These are phyloP conservation scores for Ceratocystis colombiana DNA, from an alignment of 2,329 filamentous ascomycete species.

Conservation along the genomic window DNA sequence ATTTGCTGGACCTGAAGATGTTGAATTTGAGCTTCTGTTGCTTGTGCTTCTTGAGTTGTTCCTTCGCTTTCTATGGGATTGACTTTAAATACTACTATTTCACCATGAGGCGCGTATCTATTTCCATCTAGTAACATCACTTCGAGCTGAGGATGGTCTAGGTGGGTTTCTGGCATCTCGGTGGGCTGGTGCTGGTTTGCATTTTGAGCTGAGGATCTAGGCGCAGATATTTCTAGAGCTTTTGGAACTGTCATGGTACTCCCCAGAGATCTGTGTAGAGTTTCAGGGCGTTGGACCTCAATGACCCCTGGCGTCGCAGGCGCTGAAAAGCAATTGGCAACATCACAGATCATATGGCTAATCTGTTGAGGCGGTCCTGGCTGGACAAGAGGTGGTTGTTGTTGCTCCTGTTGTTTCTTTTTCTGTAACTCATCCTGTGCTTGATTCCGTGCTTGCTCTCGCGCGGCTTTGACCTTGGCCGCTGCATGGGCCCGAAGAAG, in stretches of 20 bases:
- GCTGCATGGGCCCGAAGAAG: not conserved
- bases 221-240: too few relatives aligned
- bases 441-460: not conserved
- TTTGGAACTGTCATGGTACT: not conserved
- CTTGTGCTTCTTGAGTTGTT: not conserved
- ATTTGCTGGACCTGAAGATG: not conserved
- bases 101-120: too few relatives aligned
- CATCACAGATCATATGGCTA: not conserved
- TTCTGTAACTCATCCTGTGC: not conserved
- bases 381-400: not conserved
- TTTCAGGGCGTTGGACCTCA: not conserved
- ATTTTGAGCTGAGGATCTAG: too few relatives aligned
- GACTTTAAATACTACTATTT: too few relatives aligned
- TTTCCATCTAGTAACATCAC: too few relatives aligned
- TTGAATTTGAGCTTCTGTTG: not conserved
- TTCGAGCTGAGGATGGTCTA: too few relatives aligned
- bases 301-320: not conserved
- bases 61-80: too few relatives aligned
- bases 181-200: too few relatives aligned
- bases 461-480: not conserved
- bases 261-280: not conserved
- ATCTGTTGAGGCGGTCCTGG: not conserved
- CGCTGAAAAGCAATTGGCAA: not conserved
- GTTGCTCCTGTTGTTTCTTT: conserved; percentile 3
- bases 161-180: too few relatives aligned